A percentile compares a stretch with the other conserved stretches of the same genome.
Conservation (phyloP, 2,329 filamentous ascomycete genomes). For the Plectosphaerella plurivora region DNA sequence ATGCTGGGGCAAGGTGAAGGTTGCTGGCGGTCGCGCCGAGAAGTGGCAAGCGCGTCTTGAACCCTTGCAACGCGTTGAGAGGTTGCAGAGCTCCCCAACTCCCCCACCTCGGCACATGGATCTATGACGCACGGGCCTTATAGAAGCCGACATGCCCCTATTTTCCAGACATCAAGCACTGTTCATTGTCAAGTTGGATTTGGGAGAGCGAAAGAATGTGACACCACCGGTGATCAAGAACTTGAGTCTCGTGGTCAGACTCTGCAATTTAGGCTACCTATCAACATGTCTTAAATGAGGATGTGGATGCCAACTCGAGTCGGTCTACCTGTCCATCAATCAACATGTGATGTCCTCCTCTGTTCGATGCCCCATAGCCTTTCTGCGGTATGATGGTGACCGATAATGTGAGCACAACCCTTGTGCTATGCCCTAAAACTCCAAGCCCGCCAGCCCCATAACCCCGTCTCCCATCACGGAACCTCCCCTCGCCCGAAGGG, state of each 20-base stretch:
- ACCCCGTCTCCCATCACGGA: background rate
- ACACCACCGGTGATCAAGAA: too few species aligned
- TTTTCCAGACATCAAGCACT: background rate
- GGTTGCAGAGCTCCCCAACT: background rate
- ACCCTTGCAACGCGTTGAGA: background rate
- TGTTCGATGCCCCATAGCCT: too few species aligned
- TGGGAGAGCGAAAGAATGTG: too few species aligned
- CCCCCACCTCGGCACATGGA: background rate
- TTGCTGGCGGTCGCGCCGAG: background rate
- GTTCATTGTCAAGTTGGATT: too few species aligned
- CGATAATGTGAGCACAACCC: too few species aligned
- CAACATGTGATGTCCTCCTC: background rate
- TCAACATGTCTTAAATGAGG: background rate
- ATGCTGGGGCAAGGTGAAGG: too few species aligned
- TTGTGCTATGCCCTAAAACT: too few species aligned
- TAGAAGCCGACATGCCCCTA: background rate
- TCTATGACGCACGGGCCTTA: background rate
- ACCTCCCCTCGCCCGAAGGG: background rate
- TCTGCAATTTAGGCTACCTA: background rate
- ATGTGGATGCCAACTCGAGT: background rate
- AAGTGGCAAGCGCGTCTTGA: background rate
- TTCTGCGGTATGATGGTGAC: too few species aligned
- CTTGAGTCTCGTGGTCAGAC: too few species aligned
- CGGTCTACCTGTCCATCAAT: constrained; percentile 1
- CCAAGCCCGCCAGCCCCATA: background rate